Evolutionary conservation across 139 green algal genomes (phyloP).

Genomic region (Ulvella scutata): DNA sequence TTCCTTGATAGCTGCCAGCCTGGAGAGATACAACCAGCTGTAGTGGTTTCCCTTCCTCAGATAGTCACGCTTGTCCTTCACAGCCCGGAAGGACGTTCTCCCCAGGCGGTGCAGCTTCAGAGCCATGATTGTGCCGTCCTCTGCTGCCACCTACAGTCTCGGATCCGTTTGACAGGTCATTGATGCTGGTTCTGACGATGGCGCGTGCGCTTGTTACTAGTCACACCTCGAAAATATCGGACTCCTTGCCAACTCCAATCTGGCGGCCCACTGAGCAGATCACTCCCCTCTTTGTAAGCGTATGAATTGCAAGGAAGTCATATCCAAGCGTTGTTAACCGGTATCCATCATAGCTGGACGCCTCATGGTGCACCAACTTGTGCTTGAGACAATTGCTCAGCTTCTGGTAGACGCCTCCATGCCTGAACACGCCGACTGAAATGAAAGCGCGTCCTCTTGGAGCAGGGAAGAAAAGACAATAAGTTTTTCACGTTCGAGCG

Average conservation of each 20-base stretch:
- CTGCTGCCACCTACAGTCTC: constrained; percentile 31
- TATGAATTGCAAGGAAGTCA: constrained; percentile 90
- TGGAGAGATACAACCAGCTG: constrained; percentile 91
- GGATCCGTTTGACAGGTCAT: constrained; percentile 16
- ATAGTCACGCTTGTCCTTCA: constrained; percentile 96
- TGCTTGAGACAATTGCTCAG: constrained; percentile 71
- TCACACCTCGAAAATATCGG: constrained; percentile 74
- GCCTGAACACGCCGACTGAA: constrained; percentile 22
- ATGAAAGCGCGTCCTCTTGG: not conserved
- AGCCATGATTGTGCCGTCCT: constrained; percentile 64
- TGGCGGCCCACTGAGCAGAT: constrained; percentile 74
- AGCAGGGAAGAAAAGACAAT: too few species aligned
- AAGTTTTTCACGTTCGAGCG: constrained; percentile 3
- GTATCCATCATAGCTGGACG: constrained; percentile 48
- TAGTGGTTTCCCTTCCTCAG: constrained; percentile 39
- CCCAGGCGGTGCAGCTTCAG: constrained; percentile 96
- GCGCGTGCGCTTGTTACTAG: not conserved
- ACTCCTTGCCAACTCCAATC: constrained; percentile 97
- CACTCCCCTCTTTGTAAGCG: constrained; percentile 58
- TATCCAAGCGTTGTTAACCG: constrained; percentile 89
- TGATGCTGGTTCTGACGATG: not conserved
- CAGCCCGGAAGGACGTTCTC: constrained; percentile 88
- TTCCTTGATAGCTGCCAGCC: constrained; percentile 89
- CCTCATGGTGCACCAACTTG: constrained; percentile 97
- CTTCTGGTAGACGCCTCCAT: constrained; percentile 67